These are phyloP conservation scores for Podaxis sp. DNA, from an alignment of 768 basidiomycete species.

Conservation along the genomic window DNA sequence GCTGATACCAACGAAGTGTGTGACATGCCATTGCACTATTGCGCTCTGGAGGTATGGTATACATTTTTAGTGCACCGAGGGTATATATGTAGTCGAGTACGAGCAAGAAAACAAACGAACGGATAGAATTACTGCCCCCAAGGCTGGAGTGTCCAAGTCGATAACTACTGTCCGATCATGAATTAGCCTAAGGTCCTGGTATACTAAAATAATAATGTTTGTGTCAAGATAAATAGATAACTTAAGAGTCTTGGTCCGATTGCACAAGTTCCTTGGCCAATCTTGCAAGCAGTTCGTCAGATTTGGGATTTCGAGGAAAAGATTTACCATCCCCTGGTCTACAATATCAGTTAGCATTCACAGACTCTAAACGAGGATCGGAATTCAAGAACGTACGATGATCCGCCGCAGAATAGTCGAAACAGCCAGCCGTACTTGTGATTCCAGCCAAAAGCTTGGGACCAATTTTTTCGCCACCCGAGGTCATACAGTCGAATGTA, in stretches of 20 bases:
- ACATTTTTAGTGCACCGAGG: background rate
- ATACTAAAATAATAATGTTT: background rate
- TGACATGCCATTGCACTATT: background rate
- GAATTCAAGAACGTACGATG: conserved; percentile 42
- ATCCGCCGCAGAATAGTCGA: conserved; percentile 57
- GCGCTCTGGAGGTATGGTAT: background rate
- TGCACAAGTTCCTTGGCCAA: conserved; percentile 61
- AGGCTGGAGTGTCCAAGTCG: background rate
- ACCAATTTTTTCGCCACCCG: conserved; percentile 69
- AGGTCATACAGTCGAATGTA: conserved; percentile 65
- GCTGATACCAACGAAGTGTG: too few relatives aligned
- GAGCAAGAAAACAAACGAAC: background rate
- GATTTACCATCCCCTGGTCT: conserved; percentile 64
- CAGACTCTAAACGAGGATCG: background rate
- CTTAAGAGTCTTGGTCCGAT: conserved; percentile 44
- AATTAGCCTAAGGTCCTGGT: background rate
- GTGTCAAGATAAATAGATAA: background rate
- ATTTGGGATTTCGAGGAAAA: conserved; percentile 64
- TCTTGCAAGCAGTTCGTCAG: conserved; percentile 61
- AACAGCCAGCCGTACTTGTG: conserved; percentile 46
- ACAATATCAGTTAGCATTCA: background rate
- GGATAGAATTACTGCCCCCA: background rate
- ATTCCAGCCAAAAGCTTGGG: conserved; percentile 61
- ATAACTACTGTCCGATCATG: background rate
- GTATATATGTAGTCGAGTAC: too few relatives aligned